Evolutionary conservation across 352 stramenopile genomes (phyloP).

Genomic region (Globisporangium nunn): DNA sequence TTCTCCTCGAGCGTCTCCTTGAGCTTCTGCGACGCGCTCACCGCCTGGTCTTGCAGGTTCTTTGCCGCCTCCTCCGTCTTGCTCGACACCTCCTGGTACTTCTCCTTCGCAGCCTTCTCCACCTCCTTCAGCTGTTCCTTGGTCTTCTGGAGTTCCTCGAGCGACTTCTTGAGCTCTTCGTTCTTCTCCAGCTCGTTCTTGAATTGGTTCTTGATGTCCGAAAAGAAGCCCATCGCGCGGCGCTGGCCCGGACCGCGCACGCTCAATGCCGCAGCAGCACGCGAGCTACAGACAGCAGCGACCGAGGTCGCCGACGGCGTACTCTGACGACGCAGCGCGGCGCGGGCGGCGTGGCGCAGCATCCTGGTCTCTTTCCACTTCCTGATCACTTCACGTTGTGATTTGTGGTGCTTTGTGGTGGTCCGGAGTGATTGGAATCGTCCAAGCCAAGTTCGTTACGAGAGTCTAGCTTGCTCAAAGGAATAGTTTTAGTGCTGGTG

Average conservation of each 20-base stretch:
- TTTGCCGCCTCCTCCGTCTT: slow-evolving; percentile 56
- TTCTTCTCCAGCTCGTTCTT: slow-evolving; percentile 80
- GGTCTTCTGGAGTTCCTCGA: slow-evolving; percentile 69
- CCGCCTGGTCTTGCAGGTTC: slow-evolving; percentile 45
- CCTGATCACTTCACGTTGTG: neutral
- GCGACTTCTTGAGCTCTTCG: slow-evolving; percentile 70
- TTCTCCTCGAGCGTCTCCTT: slow-evolving; percentile 45
- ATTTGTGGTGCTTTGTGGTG: neutral
- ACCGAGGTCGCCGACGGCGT: neutral
- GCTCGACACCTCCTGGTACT: slow-evolving; percentile 49
- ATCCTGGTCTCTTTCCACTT: slow-evolving; percentile 9
- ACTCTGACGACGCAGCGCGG: slow-evolving; percentile 14
- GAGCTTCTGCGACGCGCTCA: slow-evolving; percentile 53
- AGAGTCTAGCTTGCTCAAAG: too few relatives aligned
- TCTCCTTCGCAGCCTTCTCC: slow-evolving; percentile 54
- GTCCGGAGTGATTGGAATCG: too few relatives aligned
- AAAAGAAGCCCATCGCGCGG: slow-evolving; percentile 65
- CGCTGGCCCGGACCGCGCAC: slow-evolving; percentile 20
- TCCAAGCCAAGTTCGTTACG: too few relatives aligned
- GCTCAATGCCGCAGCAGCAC: neutral
- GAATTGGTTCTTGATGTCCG: slow-evolving; percentile 72
- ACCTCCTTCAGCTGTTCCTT: slow-evolving; percentile 65
- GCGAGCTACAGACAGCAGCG: neutral
- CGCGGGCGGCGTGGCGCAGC: slow-evolving; percentile 19
- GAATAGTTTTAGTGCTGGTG: too few relatives aligned